phyloP scores from a whole-genome alignment of 2,329 filamentous ascomycete species.

The Penicillium aurantiogriseum region DNA sequence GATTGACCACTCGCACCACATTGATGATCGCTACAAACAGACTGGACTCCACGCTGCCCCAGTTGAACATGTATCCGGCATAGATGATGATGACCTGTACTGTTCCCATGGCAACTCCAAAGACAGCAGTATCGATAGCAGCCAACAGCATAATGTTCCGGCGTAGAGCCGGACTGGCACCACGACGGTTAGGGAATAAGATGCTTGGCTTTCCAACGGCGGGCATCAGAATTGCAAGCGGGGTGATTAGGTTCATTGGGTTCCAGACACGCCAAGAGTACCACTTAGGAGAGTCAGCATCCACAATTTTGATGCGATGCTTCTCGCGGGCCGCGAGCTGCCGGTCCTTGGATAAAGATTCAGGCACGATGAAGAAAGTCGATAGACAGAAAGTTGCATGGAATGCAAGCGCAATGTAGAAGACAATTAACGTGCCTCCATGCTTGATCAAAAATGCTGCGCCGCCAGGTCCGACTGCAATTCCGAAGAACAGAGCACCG shows the following conservation, averaged over 20 bases:
- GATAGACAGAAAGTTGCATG: conserved; percentile 73
- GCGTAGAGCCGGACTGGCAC: conserved; percentile 61
- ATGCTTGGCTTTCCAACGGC: conserved; percentile 39
- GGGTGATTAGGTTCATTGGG: conserved; percentile 67
- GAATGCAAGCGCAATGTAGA: conserved; percentile 74
- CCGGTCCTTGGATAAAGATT: conserved; percentile 74
- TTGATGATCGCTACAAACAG: conserved; percentile 80
- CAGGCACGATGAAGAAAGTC: conserved; percentile 70
- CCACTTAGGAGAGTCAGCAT: conserved; percentile 33
- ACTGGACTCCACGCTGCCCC: conserved; percentile 77
- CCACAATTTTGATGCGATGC: conserved; percentile 47
- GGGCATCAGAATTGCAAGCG: conserved; percentile 75
- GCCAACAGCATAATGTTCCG: conserved; percentile 81
- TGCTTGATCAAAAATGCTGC: conserved; percentile 75
- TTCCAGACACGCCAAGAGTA: conserved; percentile 37
- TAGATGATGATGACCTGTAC: conserved; percentile 84
- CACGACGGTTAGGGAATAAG: conserved; percentile 50
- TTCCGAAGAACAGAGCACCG: conserved; percentile 81
- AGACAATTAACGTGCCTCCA: conserved; percentile 73
- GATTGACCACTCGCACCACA: conserved; percentile 68
- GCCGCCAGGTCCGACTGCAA: conserved; percentile 80
- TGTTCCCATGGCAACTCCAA: conserved; percentile 77
- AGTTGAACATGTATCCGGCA: conserved; percentile 73
- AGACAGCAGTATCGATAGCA: conserved; percentile 74
- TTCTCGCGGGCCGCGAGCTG: conserved; percentile 70